Percentiles rank a stretch among this genome's conserved stretches.
These are phyloP conservation scores for Penicillium vulpinum DNA, from an alignment of 2,329 filamentous ascomycete genomes.

Conservation along the genomic window DNA sequence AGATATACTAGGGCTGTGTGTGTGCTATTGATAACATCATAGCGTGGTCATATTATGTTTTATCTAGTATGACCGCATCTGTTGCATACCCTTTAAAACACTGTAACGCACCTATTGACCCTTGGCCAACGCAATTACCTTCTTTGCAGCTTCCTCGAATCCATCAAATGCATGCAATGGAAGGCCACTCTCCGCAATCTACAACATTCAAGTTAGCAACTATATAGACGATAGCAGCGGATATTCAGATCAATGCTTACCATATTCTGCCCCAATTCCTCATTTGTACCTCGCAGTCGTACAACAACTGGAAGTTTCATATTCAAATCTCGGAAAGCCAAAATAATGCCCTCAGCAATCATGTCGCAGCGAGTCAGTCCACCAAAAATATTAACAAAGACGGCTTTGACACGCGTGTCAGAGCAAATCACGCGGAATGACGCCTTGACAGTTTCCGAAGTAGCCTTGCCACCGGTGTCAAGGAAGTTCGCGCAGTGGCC, in stretches of 20 bases:
- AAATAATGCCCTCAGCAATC: constrained; percentile 73
- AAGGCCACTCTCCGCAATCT: constrained; percentile 67
- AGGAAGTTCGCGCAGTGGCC: constrained; percentile 79
- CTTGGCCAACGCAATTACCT: constrained; percentile 52
- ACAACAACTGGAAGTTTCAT: constrained; percentile 74
- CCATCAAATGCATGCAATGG: constrained; percentile 70
- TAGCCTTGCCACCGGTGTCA: constrained; percentile 87
- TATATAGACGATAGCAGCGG: background rate
- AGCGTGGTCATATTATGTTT: too few relatives aligned
- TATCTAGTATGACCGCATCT: background rate
- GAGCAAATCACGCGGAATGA: constrained; percentile 72
- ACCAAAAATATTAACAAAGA: constrained; percentile 72
- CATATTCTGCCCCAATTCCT: constrained; percentile 67
- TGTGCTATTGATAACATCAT: too few relatives aligned
- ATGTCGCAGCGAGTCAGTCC: constrained; percentile 74
- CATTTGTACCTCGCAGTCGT: constrained; percentile 72
- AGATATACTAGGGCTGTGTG: too few relatives aligned
- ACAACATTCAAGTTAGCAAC: constrained; percentile 13
- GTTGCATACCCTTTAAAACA: background rate
- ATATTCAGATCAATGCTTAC: constrained; percentile 35
- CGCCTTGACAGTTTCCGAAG: constrained; percentile 73
- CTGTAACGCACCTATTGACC: background rate
- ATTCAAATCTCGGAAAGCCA: constrained; percentile 69
- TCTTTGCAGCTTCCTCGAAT: constrained; percentile 70
- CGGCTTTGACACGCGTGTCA: constrained; percentile 70